These are phyloP conservation scores for Hibiscus tridactylites DNA, from an alignment of 345 rosid species.

Conservation along the genomic window DNA sequence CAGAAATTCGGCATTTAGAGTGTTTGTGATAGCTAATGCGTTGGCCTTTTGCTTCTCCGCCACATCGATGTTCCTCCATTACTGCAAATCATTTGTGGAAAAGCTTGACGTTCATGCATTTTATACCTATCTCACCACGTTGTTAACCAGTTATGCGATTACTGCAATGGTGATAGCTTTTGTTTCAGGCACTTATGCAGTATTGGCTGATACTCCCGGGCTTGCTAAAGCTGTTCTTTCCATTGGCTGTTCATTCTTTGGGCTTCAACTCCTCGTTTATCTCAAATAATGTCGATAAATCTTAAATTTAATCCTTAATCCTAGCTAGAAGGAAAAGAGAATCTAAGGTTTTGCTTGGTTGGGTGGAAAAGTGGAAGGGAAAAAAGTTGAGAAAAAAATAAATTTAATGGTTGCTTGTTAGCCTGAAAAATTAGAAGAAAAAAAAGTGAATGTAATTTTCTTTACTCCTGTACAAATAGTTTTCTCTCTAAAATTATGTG, in stretches of 20 bases:
- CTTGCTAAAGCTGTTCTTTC: constrained; percentile 8
- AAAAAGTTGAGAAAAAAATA: too few species aligned
- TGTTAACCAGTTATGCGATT: not conserved
- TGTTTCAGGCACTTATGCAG: constrained; percentile 3
- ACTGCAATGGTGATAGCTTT: constrained; percentile 9
- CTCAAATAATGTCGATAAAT: not conserved
- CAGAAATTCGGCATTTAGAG: not conserved
- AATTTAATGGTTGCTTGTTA: too few species aligned
- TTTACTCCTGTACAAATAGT: too few species aligned
- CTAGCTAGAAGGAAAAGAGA: too few species aligned
- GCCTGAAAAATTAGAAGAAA: too few species aligned
- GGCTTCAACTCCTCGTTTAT: not conserved
- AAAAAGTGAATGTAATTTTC: too few species aligned
- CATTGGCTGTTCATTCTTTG: constrained; percentile 6
- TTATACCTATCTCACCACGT: not conserved
- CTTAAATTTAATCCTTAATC: too few species aligned
- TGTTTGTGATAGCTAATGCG: not conserved
- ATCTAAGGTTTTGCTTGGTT: too few species aligned
- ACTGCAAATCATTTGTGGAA: not conserved
- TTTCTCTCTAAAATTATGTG: too few species aligned
- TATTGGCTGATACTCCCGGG: not conserved
- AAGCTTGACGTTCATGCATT: not conserved
- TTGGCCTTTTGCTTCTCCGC: constrained; percentile 5
- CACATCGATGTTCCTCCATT: constrained; percentile 9
- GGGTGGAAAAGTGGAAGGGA: too few species aligned